Evolutionary conservation across 2,329 filamentous ascomycete species (phyloP).

Genomic region (Diaporthe sp.): DNA sequence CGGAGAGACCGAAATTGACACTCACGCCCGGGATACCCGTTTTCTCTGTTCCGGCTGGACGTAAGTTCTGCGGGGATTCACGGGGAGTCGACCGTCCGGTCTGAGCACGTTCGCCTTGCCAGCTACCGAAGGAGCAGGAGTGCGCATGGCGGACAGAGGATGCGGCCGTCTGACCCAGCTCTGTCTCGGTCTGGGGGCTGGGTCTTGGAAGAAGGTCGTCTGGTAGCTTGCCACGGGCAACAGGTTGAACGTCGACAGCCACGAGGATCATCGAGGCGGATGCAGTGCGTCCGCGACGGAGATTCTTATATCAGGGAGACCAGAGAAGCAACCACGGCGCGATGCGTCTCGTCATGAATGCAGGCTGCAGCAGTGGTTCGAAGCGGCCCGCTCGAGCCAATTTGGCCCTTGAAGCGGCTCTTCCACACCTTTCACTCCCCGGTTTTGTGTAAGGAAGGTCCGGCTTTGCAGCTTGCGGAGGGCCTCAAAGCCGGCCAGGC

Average conservation of each 20-base stretch:
- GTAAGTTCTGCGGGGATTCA: slow-evolving; percentile 64
- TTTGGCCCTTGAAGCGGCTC: background rate
- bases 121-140: slow-evolving; percentile 25
- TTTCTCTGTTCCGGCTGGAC: slow-evolving; percentile 62
- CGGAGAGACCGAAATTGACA: slow-evolving; percentile 38
- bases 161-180: slow-evolving; percentile 13
- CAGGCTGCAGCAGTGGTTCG: slow-evolving; percentile 19
- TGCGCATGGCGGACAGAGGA: slow-evolving; percentile 22
- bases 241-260: background rate
- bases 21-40: slow-evolving; percentile 64
- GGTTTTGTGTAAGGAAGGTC: background rate
- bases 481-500: slow-evolving; percentile 26
- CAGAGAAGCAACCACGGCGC: background rate
- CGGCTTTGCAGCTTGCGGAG: background rate
- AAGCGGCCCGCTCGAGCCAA: slow-evolving; percentile 13
- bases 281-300: slow-evolving; percentile 2
- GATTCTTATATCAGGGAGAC: slow-evolving; percentile 17
- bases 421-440: background rate
- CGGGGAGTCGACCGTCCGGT: slow-evolving; percentile 56
- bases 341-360: background rate
- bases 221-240: slow-evolving; percentile 30
- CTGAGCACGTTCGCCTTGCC: background rate
- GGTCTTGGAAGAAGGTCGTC: slow-evolving; percentile 12
- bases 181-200: slow-evolving; percentile 8
- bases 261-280: slow-evolving; percentile 19